These are phyloP conservation scores for Populus alba DNA, from an alignment of 345 rosid species.

Conservation along the genomic window DNA sequence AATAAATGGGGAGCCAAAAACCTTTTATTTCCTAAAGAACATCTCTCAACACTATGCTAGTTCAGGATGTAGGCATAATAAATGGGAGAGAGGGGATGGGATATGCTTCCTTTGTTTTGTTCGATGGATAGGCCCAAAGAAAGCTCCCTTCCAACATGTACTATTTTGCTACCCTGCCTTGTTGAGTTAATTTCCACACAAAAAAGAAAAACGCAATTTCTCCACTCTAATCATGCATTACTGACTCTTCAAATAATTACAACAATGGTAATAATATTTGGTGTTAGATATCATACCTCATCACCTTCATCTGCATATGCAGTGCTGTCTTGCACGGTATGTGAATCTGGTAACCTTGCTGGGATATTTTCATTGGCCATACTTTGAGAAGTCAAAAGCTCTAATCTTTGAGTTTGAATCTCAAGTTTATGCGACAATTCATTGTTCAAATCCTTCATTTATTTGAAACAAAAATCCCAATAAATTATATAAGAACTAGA, in stretches of 20 bases:
- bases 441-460: conserved; percentile 70
- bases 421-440: conserved; percentile 86
- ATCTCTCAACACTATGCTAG: not conserved
- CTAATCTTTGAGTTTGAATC: conserved; percentile 89
- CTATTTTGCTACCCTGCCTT: not conserved
- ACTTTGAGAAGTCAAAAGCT: conserved; percentile 79
- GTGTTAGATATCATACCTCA: conserved; percentile 52
- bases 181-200: too few species aligned
- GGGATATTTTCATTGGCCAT: conserved; percentile 55
- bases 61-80: not conserved
- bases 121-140: not conserved
- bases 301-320: conserved; percentile 97
- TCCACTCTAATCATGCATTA: not conserved
- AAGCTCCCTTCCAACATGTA: not conserved
- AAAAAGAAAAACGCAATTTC: not conserved
- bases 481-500: not conserved
- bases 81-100: not conserved
- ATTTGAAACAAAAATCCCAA: conserved; percentile 4
- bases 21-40: not conserved
- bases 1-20: not conserved
- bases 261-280: not conserved
- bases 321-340: conserved; percentile 43
- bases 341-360: conserved; percentile 53
- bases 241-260: not conserved
- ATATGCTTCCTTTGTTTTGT: not conserved